Base-by-base conservation (phyloP, 2,329 filamentous ascomycete genomes). In the Proliferodiscus dingleyae region DNA sequence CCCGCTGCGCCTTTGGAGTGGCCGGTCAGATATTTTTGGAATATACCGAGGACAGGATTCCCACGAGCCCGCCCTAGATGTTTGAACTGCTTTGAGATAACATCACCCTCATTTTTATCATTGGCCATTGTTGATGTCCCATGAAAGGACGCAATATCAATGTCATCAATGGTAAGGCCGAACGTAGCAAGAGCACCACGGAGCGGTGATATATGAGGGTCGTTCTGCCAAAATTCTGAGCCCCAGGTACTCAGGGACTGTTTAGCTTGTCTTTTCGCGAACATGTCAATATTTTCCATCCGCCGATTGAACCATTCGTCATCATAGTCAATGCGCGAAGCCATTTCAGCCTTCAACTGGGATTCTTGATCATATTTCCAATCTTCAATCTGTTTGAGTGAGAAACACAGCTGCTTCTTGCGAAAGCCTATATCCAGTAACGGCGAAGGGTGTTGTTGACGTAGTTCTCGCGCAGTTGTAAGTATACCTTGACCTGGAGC, bases 191-290 rank as follows among this genome's bases (percentile, higher is more conserved):
- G 80, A 48, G 93, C 89, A 70, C 93, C 93, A 66, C 93, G 90
- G 33, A 98, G 81, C 63, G 94, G 93, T 63, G 93, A 90, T 63
- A 98, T 98, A 62, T 82, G 84, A 34, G 89, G 74, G 65, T 98
- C 91, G 62, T 88, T 84, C 77, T 93, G 96, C 93, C 94, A 98
- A 81, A 98, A 98, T 71, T 87, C 89, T 77, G 98, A 98, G 65
- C 94, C 93, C 59, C 95, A 80, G 70, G 89, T 95, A 69, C 83
- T 84, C 52, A 95, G 80, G n/a, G 91, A 88, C 56, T 97, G 91
- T 71, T 90, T 94, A 71, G 91, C 89, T 68, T 98, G 91, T 56
- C 93, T 82, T 55, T 78, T 75, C 41, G 91, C 89, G 69, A 98
- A 87, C 16, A 76, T 85, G 67, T 94, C 86, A 59, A 97, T 91